phyloP scores from a whole-genome alignment of 805 yeast species.

The Starmerella geochares region DNA sequence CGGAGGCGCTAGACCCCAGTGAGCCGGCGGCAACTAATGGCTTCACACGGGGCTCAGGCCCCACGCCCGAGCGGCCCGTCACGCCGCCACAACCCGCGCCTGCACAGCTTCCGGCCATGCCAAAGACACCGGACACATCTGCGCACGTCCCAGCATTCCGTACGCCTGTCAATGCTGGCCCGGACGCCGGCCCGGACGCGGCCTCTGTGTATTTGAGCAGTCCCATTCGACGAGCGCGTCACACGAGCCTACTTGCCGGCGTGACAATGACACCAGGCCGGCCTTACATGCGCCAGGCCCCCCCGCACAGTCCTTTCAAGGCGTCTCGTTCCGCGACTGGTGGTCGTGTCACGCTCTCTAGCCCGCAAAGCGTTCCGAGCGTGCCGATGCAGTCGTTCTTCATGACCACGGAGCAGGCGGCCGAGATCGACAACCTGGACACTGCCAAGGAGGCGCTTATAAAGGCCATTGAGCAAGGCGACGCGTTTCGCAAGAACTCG shows the following conservation, averaged over 20 bases:
- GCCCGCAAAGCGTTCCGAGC: slow-evolving; percentile 18
- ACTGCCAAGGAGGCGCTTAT: slow-evolving; percentile 14
- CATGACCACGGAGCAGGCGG: slow-evolving; percentile 20
- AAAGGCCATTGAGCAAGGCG: slow-evolving; percentile 24
- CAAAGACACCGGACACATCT: slow-evolving; percentile 9
- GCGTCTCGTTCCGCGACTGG: slow-evolving; percentile 8
- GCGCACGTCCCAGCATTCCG: slow-evolving; percentile 3
- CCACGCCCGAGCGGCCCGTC: slow-evolving; percentile 5
- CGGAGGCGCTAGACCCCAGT: not conserved
- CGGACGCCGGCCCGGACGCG: slow-evolving; percentile 2
- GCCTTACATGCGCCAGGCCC: slow-evolving; percentile 10
- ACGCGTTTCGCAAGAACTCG: slow-evolving; percentile 22
- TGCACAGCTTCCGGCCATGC: not conserved
- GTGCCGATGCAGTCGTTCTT: slow-evolving; percentile 25
- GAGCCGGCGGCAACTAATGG: not conserved
- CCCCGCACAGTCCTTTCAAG: slow-evolving; percentile 9
- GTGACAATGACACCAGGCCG: slow-evolving; percentile 24
- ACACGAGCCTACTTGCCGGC: slow-evolving; percentile 3
- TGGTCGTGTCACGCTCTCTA: slow-evolving; percentile 9
- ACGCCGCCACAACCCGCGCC: slow-evolving; percentile 5
- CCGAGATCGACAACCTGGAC: slow-evolving; percentile 12
- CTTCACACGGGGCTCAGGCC: not conserved
- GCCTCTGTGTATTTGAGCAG: slow-evolving; percentile 20
- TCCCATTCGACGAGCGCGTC: slow-evolving; percentile 17
- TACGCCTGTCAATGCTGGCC: slow-evolving; percentile 5